These are phyloP conservation scores for Colletotrichum chrysophilum DNA, from an alignment of 2,329 filamentous ascomycete species.

Conservation along the genomic window DNA sequence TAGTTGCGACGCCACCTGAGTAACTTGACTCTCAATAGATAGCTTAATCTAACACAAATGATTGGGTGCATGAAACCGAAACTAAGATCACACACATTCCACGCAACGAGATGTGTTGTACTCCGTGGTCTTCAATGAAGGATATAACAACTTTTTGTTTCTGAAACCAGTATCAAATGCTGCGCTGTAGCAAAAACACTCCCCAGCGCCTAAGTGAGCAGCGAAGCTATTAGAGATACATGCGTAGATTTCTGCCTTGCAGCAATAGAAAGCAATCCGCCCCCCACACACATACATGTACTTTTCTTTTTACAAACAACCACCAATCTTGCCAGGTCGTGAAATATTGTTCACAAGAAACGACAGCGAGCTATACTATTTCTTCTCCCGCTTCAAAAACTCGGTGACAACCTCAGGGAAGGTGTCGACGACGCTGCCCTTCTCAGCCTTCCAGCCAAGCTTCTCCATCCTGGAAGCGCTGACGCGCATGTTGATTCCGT, in stretches of 20 bases:
- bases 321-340: not conserved
- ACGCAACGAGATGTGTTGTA: not conserved
- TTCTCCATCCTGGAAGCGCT: not conserved
- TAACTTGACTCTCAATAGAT: not conserved
- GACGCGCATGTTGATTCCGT: slow-evolving; percentile 14
- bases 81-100: not conserved
- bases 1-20: not conserved
- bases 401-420: not conserved
- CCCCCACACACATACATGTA: not conserved
- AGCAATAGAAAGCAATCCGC: not conserved
- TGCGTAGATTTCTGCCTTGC: not conserved
- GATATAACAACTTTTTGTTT: not conserved
- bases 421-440: not conserved
- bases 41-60: not conserved
- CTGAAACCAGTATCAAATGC: not conserved
- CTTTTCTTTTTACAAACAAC: not conserved
- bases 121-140: not conserved
- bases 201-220: not conserved
- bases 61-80: not conserved
- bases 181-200: not conserved
- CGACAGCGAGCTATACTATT: not conserved
- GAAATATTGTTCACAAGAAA: not conserved
- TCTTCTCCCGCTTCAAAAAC: slow-evolving; percentile 1
- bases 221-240: not conserved
- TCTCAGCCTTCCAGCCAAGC: slow-evolving; percentile 2